Evolutionary conservation across 176 grass and related monocot genomes (phyloP).

Genomic region (Dactylis glomerata): DNA sequence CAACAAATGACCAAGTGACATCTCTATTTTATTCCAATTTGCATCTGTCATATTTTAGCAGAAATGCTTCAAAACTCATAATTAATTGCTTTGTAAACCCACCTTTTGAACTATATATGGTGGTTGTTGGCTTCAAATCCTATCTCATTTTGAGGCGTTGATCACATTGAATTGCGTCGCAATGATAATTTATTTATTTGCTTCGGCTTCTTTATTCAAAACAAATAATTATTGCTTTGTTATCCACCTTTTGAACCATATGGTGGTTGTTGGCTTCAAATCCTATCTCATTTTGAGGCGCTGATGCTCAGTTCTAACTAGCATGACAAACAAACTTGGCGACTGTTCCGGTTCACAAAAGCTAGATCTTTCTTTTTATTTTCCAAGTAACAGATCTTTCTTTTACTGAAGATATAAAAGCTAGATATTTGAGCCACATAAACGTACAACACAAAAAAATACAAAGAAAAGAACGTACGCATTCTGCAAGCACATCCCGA

Average conservation of each 20-base stretch:
- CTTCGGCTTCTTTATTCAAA: not conserved
- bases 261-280: slow-evolving; percentile 7
- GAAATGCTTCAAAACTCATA: not conserved
- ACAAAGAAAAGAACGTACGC: slow-evolving; percentile 16
- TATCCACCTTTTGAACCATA: not conserved
- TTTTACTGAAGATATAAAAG: slow-evolving; percentile 16
- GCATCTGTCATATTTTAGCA: too few relatives aligned
- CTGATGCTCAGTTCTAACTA: not conserved
- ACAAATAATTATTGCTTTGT: not conserved
- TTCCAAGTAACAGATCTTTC: not conserved
- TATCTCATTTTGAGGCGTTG: not conserved
- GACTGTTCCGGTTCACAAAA: slow-evolving; percentile 34
- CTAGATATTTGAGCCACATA: slow-evolving; percentile 19
- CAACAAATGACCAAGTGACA: not conserved
- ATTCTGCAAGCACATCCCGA: slow-evolving; percentile 21
- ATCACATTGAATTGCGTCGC: not conserved
- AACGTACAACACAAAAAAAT: slow-evolving; percentile 9
- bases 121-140: slow-evolving; percentile 15
- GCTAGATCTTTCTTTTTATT: slow-evolving; percentile 5
- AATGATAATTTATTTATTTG: not conserved
- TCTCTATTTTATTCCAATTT: not conserved
- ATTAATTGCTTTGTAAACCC: not conserved
- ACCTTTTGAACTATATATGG: not conserved
- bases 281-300: not conserved
- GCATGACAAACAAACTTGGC: not conserved